Percentiles rank a stretch among this genome's conserved stretches.
These are phyloP conservation scores for Russula sp. DNA, from an alignment of 768 basidiomycete species.

Conservation along the genomic window DNA sequence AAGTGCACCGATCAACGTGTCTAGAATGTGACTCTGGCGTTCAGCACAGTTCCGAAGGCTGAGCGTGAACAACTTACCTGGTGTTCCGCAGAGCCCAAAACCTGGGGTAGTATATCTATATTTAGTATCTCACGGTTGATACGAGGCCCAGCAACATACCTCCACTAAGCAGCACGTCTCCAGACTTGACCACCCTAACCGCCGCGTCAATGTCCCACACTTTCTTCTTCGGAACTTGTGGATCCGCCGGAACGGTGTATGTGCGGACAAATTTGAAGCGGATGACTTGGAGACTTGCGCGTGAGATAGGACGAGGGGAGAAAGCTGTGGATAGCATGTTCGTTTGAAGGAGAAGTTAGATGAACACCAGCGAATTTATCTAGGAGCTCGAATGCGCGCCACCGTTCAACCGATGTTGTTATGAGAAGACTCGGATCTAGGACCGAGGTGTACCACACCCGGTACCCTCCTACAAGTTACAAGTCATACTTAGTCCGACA, in stretches of 20 bases:
- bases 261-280: not conserved
- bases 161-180: slow-evolving; percentile 71
- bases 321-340: slow-evolving; percentile 1
- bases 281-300: not conserved
- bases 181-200: slow-evolving; percentile 73
- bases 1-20: slow-evolving; percentile 77
- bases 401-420: too few species aligned
- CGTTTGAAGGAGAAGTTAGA: not conserved
- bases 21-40: slow-evolving; percentile 30
- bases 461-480: too few species aligned
- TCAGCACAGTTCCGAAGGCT: not conserved
- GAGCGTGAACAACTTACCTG: slow-evolving; percentile 42
- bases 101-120: slow-evolving; percentile 36
- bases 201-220: slow-evolving; percentile 83
- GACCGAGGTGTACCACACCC: too few species aligned
- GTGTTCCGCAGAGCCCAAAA: slow-evolving; percentile 85
- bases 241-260: slow-evolving; percentile 17
- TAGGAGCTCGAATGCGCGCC: too few species aligned
- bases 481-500: too few species aligned
- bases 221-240: slow-evolving; percentile 40
- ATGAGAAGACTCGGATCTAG: too few species aligned
- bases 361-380: not conserved
- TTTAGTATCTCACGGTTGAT: not conserved
- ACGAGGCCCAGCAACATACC: slow-evolving; percentile 40
- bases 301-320: not conserved